Percentiles rank a stretch among this genome's conserved stretches.
Evolutionary conservation across 371 early-diverging fungal genomes (phyloP).

Genomic region (Synchytrium microbalum): DNA sequence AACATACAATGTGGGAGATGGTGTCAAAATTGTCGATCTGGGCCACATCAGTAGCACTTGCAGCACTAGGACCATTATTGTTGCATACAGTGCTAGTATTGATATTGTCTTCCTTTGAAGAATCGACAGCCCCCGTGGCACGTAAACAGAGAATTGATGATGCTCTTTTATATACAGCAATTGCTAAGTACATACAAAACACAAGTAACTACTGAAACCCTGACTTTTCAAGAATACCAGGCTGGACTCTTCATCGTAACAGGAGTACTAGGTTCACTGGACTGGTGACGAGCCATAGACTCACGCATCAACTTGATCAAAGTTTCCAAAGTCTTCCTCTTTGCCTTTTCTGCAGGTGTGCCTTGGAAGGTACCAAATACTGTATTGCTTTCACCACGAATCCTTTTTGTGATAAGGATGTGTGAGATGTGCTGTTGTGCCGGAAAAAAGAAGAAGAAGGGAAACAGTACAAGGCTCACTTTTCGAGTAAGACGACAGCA

Average conservation of each 20-base stretch:
- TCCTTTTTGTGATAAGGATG: not conserved
- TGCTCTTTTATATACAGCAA: too few species aligned
- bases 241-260: too few species aligned
- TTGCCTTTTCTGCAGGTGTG: slow-evolving; percentile 29
- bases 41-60: not conserved
- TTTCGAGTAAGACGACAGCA: slow-evolving; percentile 67
- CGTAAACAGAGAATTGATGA: too few species aligned
- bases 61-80: not conserved
- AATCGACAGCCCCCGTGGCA: too few species aligned
- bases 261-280: too few species aligned
- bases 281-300: not conserved
- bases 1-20: not conserved
- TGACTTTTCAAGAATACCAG: too few species aligned
- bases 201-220: too few species aligned
- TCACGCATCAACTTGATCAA: slow-evolving; percentile 14
- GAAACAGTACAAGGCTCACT: slow-evolving; percentile 46
- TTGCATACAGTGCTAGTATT: not conserved
- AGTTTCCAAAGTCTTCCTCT: slow-evolving; percentile 26
- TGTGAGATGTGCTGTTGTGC: not conserved
- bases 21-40: not conserved
- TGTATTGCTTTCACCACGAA: not conserved
- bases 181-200: too few species aligned
- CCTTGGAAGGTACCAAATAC: slow-evolving; percentile 15
- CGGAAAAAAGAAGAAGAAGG: not conserved
- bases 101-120: too few species aligned